phyloP scores from a whole-genome alignment of 2,329 filamentous ascomycete species.

The Colletotrichum aenigma region DNA sequence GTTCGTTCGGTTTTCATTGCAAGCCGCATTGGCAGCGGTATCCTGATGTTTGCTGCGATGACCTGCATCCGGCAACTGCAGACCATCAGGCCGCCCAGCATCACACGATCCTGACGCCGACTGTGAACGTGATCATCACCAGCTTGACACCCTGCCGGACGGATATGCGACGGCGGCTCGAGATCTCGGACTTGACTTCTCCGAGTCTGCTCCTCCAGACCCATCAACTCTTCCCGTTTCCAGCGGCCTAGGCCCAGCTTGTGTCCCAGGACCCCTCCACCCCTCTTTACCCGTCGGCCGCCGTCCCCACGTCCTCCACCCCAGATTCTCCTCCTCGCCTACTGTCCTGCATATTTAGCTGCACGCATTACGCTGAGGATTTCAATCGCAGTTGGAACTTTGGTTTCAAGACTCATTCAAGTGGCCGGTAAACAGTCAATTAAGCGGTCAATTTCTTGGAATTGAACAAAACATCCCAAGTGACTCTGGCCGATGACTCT shows the following conservation, averaged over 20 bases:
- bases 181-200: slow-evolving; percentile 7
- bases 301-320: not conserved
- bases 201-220: not conserved
- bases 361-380: not conserved
- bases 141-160: not conserved
- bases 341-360: not conserved
- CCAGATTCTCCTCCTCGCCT: not conserved
- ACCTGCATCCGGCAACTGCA: not conserved
- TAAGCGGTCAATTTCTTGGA: not conserved
- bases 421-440: not conserved
- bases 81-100: not conserved
- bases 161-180: not conserved
- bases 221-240: not conserved
- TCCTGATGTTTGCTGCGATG: not conserved
- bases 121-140: not conserved
- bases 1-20: not conserved
- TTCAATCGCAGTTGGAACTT: not conserved
- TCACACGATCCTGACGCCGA: slow-evolving; percentile 3
- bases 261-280: not conserved
- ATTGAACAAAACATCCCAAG: not conserved
- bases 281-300: not conserved
- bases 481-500: not conserved
- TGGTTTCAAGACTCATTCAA: not conserved
- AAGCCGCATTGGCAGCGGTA: not conserved
- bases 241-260: not conserved